Evolutionary conservation across 169 alveolate species (phyloP).

Genomic region (Plasmodium vinckei): DNA sequence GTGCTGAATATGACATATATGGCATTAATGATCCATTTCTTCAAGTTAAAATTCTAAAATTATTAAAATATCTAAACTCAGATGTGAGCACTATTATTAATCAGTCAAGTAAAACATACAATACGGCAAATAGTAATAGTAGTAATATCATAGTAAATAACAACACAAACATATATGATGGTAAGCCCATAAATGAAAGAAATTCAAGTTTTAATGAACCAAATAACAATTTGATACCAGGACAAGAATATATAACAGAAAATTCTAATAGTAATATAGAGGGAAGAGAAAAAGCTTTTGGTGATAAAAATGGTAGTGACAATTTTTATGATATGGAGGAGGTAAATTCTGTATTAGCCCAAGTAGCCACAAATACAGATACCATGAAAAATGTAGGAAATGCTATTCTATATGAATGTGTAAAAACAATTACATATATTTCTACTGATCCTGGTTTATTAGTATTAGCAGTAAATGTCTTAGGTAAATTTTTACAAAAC

Average conservation of each 20-base stretch:
- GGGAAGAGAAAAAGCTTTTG: not conserved
- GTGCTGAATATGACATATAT: slow-evolving; percentile 78
- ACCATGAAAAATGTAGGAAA: slow-evolving; percentile 96
- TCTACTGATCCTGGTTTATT: slow-evolving; percentile 90
- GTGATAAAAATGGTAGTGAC: not conserved
- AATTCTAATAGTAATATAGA: slow-evolving; percentile 4
- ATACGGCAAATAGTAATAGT: too few species aligned
- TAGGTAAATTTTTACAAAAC: slow-evolving; percentile 95
- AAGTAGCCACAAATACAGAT: slow-evolving; percentile 96
- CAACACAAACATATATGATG: not conserved
- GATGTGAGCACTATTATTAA: slow-evolving; percentile 18
- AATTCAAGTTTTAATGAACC: slow-evolving; percentile 62
- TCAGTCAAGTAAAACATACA: too few species aligned
- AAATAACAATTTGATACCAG: slow-evolving; percentile 6
- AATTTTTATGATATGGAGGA: slow-evolving; percentile 91
- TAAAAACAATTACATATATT: slow-evolving; percentile 94
- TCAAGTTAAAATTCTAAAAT: slow-evolving; percentile 80
- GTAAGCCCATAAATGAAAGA: not conserved
- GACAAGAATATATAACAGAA: not conserved
- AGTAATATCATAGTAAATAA: too few species aligned
- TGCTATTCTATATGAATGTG: slow-evolving; percentile 98
- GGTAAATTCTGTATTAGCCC: slow-evolving; percentile 92
- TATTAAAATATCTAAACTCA: slow-evolving; percentile 75
- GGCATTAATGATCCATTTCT: slow-evolving; percentile 85
- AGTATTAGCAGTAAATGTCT: slow-evolving; percentile 94